These are phyloP conservation scores for Dipodascus geniculatus DNA, from an alignment of 805 yeast genomes.

Conservation along the genomic window DNA sequence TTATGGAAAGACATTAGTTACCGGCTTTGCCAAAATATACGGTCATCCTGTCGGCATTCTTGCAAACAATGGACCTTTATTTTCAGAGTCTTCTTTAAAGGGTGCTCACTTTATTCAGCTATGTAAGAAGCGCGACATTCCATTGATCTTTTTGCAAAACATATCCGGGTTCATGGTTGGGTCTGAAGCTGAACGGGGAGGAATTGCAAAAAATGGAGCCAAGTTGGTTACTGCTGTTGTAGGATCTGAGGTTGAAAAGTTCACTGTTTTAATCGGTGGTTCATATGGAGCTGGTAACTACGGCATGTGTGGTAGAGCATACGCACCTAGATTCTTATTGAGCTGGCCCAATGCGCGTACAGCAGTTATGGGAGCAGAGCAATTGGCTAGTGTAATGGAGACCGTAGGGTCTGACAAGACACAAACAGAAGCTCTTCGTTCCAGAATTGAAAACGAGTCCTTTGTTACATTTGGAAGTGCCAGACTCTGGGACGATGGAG, in stretches of 20 bases:
- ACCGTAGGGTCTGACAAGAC: slow-evolving; percentile 19
- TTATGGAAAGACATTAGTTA: slow-evolving; percentile 22
- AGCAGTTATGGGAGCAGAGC: slow-evolving; percentile 26
- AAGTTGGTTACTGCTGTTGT: slow-evolving; percentile 24
- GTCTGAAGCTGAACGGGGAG: slow-evolving; percentile 24
- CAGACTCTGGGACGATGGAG: slow-evolving; percentile 25
- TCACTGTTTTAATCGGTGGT: slow-evolving; percentile 24
- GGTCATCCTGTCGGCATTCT: slow-evolving; percentile 23
- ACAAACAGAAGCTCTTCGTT: slow-evolving; percentile 12
- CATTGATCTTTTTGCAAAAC: slow-evolving; percentile 23
- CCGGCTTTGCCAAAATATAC: slow-evolving; percentile 21
- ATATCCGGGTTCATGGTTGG: slow-evolving; percentile 27
- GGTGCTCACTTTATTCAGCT: slow-evolving; percentile 25
- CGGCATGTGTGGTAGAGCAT: slow-evolving; percentile 26
- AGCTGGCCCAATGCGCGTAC: slow-evolving; percentile 25
- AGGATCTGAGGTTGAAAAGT: slow-evolving; percentile 24
- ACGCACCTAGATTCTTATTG: slow-evolving; percentile 23
- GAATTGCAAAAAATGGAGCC: slow-evolving; percentile 26
- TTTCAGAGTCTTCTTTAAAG: slow-evolving; percentile 22
- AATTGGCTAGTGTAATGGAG: slow-evolving; percentile 23
- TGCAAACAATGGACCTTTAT: slow-evolving; percentile 24
- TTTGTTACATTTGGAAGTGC: slow-evolving; percentile 21
- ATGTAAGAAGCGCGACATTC: slow-evolving; percentile 24
- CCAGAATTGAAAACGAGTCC: slow-evolving; percentile 20
- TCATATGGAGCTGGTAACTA: slow-evolving; percentile 26